These are phyloP conservation scores for Clathrus columnatus DNA, from an alignment of 768 basidiomycete species.

Conservation along the genomic window DNA sequence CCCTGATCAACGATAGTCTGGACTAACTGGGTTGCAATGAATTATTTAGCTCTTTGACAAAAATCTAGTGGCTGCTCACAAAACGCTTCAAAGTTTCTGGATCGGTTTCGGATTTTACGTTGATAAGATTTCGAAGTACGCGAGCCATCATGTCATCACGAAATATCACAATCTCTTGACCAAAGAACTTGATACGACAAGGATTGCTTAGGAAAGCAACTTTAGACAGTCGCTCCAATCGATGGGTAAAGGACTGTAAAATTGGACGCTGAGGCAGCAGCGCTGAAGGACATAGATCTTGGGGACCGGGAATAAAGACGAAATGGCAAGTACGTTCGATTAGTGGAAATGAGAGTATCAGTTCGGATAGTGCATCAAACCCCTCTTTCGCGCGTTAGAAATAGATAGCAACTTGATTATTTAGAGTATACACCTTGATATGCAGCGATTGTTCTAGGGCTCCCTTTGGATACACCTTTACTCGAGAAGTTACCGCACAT, in stretches of 20 bases:
- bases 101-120: slow-evolving; percentile 71
- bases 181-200: slow-evolving; percentile 89
- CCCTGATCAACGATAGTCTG: slow-evolving; percentile 93
- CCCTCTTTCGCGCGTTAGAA: slow-evolving; percentile 45
- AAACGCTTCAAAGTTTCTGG: slow-evolving; percentile 82
- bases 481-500: slow-evolving; percentile 95
- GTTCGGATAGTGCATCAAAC: slow-evolving; percentile 78
- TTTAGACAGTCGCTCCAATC: slow-evolving; percentile 68
- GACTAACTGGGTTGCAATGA: slow-evolving; percentile 54
- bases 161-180: slow-evolving; percentile 91
- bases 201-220: slow-evolving; percentile 84
- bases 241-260: slow-evolving; percentile 62
- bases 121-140: slow-evolving; percentile 87
- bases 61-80: slow-evolving; percentile 38
- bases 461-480: slow-evolving; percentile 70
- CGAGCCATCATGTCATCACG: slow-evolving; percentile 89
- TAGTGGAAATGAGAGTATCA: slow-evolving; percentile 72
- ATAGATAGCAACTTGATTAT: neutral
- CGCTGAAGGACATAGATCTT: slow-evolving; percentile 73
- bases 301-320: slow-evolving; percentile 89
- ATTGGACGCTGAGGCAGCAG: slow-evolving; percentile 77
- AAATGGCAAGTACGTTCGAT: slow-evolving; percentile 80
- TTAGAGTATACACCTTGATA: slow-evolving; percentile 61
- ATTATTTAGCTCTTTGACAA: neutral
- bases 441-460: slow-evolving; percentile 63